Conservation (phyloP, 1,284 basidiomycete genomes). For the Amylostereum chailletii region DNA sequence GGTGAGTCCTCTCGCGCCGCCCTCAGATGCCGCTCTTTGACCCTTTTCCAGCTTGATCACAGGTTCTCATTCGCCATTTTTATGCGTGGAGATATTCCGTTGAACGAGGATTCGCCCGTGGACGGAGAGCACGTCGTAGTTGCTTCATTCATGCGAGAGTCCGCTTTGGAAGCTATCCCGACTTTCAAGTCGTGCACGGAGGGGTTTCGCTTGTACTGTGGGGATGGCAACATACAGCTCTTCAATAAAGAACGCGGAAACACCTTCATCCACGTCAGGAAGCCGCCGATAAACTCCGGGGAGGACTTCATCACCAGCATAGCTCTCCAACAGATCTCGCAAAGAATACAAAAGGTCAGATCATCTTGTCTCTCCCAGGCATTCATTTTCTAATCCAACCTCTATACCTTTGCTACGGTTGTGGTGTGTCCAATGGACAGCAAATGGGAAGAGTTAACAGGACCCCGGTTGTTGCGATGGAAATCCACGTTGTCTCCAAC, state of each 20-base stretch:
- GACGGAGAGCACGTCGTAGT: conserved; percentile 44
- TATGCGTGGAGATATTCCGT: conserved; percentile 47
- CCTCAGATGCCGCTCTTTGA: background rate
- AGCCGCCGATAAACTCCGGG: conserved; percentile 34
- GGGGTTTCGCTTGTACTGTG: conserved; percentile 47
- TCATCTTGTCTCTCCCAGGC: background rate
- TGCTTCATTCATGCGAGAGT: conserved; percentile 50
- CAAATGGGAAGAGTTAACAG: conserved; percentile 50
- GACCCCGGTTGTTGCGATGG: conserved; percentile 40
- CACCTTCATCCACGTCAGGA: conserved; percentile 50
- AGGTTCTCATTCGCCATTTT: conserved; percentile 55
- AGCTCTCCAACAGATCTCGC: conserved; percentile 52
- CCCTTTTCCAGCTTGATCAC: conserved; percentile 39
- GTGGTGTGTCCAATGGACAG: conserved; percentile 20
- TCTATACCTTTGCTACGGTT: background rate
- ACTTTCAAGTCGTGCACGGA: conserved; percentile 39
- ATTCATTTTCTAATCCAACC: background rate
- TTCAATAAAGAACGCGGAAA: conserved; percentile 42
- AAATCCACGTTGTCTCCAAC: conserved; percentile 62
- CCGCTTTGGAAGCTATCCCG: conserved; percentile 32
- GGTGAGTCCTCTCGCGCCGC: conserved; percentile 21
- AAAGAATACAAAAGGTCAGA: conserved; percentile 38
- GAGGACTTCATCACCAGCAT: conserved; percentile 47
- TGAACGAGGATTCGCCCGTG: conserved; percentile 42
- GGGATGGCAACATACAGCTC: conserved; percentile 44